These are phyloP conservation scores for Nakazawaea ernobii DNA, from an alignment of 805 yeast genomes.

Conservation along the genomic window DNA sequence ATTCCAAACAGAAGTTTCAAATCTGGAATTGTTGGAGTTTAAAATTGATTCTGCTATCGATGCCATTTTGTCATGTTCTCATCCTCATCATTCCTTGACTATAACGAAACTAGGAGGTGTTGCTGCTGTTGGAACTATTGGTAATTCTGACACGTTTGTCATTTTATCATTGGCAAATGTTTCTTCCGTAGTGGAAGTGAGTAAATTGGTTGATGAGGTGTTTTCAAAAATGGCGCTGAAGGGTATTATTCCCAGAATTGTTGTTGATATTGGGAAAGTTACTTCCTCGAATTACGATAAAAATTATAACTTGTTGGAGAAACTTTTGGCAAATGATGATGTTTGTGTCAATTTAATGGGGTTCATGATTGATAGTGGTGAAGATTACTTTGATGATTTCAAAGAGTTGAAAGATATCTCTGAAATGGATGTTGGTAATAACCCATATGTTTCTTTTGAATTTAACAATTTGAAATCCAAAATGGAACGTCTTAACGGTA, in stretches of 20 bases:
- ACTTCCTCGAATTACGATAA: conserved; percentile 13
- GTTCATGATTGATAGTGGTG: conserved; percentile 35
- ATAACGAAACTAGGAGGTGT: conserved; percentile 43
- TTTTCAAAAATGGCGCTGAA: conserved; percentile 14
- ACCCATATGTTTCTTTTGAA: conserved; percentile 11
- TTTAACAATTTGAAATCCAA: conserved; percentile 19
- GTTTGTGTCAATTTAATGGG: conserved; percentile 26
- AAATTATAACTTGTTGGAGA: conserved; percentile 12
- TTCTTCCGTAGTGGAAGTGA: background rate
- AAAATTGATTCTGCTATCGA: conserved; percentile 34
- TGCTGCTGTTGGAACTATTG: conserved; percentile 43
- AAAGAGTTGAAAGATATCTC: conserved; percentile 13
- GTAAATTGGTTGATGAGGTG: conserved; percentile 6
- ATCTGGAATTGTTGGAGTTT: conserved; percentile 7
- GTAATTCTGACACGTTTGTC: conserved; percentile 45
- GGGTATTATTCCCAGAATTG: conserved; percentile 9
- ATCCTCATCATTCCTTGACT: conserved; percentile 42
- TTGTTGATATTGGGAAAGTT: conserved; percentile 25
- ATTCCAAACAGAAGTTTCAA: conserved; percentile 21
- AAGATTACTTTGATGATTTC: conserved; percentile 22
- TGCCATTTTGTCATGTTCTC: conserved; percentile 37
- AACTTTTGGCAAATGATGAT: conserved; percentile 15
- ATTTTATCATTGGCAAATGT: conserved; percentile 25
- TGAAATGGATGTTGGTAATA: conserved; percentile 11
- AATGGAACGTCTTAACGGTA: conserved; percentile 20